Percentiles rank a stretch among this genome's conserved stretches.
Evolutionary conservation across 2,329 filamentous ascomycete species (phyloP).

Genomic region (Pestalotiopsis fici): DNA sequence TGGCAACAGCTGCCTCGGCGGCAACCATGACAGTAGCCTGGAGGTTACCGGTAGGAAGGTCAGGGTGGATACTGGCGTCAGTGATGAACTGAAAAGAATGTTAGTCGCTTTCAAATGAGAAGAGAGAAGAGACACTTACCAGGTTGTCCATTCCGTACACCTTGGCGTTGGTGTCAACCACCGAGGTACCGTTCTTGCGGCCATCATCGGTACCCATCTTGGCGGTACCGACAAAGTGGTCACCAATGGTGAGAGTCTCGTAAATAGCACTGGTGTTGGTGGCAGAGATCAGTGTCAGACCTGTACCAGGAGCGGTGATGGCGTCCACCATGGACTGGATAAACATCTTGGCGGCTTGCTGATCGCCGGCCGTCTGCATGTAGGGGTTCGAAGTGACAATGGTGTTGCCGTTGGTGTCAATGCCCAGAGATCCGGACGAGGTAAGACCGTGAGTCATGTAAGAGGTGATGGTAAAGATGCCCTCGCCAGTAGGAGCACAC

Average conservation of each 20-base stretch:
- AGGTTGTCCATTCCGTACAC: conserved; percentile 7
- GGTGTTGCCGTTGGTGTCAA: conserved; percentile 22
- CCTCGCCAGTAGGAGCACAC: conserved; percentile 15
- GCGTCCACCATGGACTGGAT: conserved; percentile 1
- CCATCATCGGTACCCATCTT: conserved; percentile 62
- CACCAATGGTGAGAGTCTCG: conserved; percentile 16
- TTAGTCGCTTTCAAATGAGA: neutral
- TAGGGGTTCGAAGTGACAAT: conserved; percentile 20
- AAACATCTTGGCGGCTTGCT: conserved; percentile 8
- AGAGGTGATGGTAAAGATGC: conserved; percentile 17
- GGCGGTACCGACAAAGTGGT: conserved; percentile 59
- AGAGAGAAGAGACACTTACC: neutral
- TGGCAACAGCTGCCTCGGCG: conserved; percentile 3
- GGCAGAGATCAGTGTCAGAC: neutral
- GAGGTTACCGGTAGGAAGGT: conserved; percentile 5
- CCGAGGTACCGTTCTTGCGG: conserved; percentile 42
- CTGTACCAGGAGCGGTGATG: neutral
- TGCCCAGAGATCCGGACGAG: conserved; percentile 22
- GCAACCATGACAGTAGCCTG: conserved; percentile 6
- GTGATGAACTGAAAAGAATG: neutral
- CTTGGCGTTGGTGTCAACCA: conserved; percentile 8
- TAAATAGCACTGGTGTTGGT: neutral
- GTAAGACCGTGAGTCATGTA: conserved; percentile 26
- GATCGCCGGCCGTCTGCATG: conserved; percentile 21
- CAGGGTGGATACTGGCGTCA: conserved; percentile 7